Evolutionary conservation across 345 rosid genomes (phyloP).

Genomic region (Draba incana): DNA sequence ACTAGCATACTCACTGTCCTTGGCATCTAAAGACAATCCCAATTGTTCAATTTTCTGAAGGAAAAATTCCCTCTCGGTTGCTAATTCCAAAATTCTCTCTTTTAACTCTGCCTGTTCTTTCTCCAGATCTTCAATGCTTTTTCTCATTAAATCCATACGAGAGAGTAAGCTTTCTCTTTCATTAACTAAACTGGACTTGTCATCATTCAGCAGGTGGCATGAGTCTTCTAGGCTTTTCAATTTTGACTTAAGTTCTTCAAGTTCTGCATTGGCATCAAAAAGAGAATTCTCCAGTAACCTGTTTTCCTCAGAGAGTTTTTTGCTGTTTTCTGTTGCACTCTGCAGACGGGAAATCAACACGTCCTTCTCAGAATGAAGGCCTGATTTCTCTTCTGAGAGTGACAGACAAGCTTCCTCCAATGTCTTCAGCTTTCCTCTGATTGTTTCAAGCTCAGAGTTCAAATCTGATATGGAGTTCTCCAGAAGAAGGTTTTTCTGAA

Average conservation of each 20-base stretch:
- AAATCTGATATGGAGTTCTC: constrained; percentile 91
- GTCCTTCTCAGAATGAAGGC: constrained; percentile 67
- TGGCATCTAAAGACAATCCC: constrained; percentile 49
- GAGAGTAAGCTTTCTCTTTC: constrained; percentile 62
- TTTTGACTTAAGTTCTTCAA: constrained; percentile 60
- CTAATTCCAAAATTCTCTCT: constrained; percentile 51
- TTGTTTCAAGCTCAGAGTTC: constrained; percentile 79
- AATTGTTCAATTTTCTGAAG: constrained; percentile 61
- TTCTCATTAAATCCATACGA: constrained; percentile 53
- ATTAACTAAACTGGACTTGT: constrained; percentile 56
- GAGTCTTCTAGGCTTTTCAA: constrained; percentile 67
- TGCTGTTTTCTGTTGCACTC: constrained; percentile 51
- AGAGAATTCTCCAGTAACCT: constrained; percentile 74
- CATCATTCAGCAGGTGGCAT: constrained; percentile 59
- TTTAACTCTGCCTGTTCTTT: constrained; percentile 54
- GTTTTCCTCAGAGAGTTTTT: constrained; percentile 67
- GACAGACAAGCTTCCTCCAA: constrained; percentile 69
- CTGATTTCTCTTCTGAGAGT: constrained; percentile 65
- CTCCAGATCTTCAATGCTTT: constrained; percentile 59
- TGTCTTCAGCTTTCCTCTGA: constrained; percentile 61
- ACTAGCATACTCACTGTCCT: constrained; percentile 58
- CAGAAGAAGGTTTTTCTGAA: constrained; percentile 70
- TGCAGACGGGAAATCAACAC: constrained; percentile 60
- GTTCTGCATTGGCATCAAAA: constrained; percentile 70
- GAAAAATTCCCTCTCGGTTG: constrained; percentile 57